phyloP scores from a whole-genome alignment of 2,329 filamentous ascomycete species.

The Calonectria hongkongensis region DNA sequence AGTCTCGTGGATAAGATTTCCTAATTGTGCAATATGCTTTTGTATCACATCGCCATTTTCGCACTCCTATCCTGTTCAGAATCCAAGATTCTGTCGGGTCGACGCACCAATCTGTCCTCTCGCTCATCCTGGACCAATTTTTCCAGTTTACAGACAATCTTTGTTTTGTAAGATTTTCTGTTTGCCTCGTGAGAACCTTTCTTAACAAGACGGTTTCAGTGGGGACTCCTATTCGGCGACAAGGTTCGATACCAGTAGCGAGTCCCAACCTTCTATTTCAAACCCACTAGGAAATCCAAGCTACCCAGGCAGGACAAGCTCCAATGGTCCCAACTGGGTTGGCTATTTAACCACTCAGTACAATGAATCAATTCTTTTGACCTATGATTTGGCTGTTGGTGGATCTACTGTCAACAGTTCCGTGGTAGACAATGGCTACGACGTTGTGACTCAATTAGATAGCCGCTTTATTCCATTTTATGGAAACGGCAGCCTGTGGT shows the following conservation, averaged over 20 bases:
- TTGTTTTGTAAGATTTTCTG: neutral
- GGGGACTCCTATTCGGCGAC: conserved; percentile 24
- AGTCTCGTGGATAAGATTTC: neutral
- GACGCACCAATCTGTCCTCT: neutral
- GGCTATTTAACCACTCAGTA: conserved; percentile 7
- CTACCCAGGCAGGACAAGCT: conserved; percentile 18
- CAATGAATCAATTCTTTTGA: conserved; percentile 2
- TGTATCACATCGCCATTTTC: neutral
- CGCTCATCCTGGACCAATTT: conserved; percentile 2
- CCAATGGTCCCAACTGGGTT: conserved; percentile 25
- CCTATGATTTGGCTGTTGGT: conserved; percentile 18
- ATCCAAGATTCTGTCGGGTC: neutral
- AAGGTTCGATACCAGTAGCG: neutral
- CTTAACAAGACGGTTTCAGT: neutral
- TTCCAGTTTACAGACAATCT: neutral
- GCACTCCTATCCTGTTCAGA: neutral
- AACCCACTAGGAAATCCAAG: conserved; percentile 16
- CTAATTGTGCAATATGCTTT: neutral
- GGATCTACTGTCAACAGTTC: conserved; percentile 10
- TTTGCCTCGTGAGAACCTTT: neutral
- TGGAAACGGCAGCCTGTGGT: neutral
- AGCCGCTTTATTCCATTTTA: conserved; percentile 5
- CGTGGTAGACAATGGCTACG: neutral
- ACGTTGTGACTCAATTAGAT: neutral
- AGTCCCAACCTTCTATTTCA: neutral